Conservation (phyloP, 768 basidiomycete species). For the Ephemerocybe angulata region DNA sequence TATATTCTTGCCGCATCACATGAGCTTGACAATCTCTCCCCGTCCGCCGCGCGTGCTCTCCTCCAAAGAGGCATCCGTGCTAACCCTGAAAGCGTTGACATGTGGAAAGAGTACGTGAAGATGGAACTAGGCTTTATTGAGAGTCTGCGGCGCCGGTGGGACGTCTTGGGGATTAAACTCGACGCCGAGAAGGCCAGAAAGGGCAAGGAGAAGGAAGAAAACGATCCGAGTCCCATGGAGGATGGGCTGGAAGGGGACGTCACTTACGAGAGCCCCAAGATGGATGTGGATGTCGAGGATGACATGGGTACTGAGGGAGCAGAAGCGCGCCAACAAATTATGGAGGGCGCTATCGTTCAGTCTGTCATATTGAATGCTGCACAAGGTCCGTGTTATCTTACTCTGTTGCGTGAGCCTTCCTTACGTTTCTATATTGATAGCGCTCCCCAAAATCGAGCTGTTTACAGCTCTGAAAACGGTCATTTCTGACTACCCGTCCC, state of each 20-base stretch:
- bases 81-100: constrained; percentile 62
- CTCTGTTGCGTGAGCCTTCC: background rate
- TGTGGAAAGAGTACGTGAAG: constrained; percentile 89
- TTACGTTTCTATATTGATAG: constrained; percentile 28
- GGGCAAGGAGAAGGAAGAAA: constrained; percentile 27
- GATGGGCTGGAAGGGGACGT: constrained; percentile 19
- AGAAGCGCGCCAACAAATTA: constrained; percentile 60
- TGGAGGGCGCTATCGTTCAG: constrained; percentile 77
- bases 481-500: constrained; percentile 36
- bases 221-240: constrained; percentile 19
- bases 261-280: constrained; percentile 25
- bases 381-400: constrained; percentile 47
- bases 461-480: constrained; percentile 37
- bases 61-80: constrained; percentile 84
- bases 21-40: constrained; percentile 69
- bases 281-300: constrained; percentile 35
- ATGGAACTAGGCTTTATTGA: constrained; percentile 90
- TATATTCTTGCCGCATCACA: constrained; percentile 85
- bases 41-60: constrained; percentile 76
- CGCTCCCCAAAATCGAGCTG: constrained; percentile 39
- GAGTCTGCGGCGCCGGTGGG: constrained; percentile 75
- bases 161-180: constrained; percentile 61
- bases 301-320: constrained; percentile 46
- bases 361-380: constrained; percentile 72
- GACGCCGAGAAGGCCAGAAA: constrained; percentile 13